phyloP scores from a whole-genome alignment of 2,329 filamentous ascomycete genomes.

The Proliferodiscus dingleyae region DNA sequence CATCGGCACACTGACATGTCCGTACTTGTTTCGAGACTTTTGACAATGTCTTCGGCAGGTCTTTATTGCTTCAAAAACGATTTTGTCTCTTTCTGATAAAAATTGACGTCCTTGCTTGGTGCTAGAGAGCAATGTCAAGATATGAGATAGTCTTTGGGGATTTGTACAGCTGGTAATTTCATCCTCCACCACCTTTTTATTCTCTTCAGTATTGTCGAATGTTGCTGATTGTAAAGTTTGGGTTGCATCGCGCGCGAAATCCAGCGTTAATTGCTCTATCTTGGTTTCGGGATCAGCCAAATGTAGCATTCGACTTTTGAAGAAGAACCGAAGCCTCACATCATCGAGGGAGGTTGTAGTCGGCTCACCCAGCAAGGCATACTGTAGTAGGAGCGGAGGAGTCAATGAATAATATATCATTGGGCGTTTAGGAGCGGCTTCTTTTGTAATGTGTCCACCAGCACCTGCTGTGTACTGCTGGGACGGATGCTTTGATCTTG shows the following conservation, averaged over 20 bases:
- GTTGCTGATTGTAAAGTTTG: conserved; percentile 10
- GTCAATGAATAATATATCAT: conserved; percentile 5
- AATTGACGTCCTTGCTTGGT: conserved; percentile 16
- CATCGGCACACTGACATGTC: background rate
- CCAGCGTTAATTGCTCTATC: conserved; percentile 5
- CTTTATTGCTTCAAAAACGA: conserved; percentile 5
- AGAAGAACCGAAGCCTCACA: no score
- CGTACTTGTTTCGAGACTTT: background rate
- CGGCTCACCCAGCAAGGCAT: conserved; percentile 21
- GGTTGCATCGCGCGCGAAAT: conserved; percentile 2
- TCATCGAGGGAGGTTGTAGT: background rate
- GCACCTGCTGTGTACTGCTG: no score
- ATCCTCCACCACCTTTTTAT: background rate
- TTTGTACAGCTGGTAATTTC: background rate
- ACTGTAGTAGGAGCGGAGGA: conserved; percentile 19
- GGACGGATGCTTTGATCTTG: background rate
- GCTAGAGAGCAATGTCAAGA: conserved; percentile 15
- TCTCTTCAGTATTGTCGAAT: background rate
- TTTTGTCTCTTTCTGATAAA: conserved; percentile 1
- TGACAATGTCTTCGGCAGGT: background rate
- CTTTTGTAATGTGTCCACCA: no score
- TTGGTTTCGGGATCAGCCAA: conserved; percentile 3
- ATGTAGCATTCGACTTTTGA: no score
- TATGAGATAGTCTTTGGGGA: conserved; percentile 2
- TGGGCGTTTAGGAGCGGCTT: no score